Conservation (phyloP, 345 rosid species). For the Chamaenerion angustifolium region DNA sequence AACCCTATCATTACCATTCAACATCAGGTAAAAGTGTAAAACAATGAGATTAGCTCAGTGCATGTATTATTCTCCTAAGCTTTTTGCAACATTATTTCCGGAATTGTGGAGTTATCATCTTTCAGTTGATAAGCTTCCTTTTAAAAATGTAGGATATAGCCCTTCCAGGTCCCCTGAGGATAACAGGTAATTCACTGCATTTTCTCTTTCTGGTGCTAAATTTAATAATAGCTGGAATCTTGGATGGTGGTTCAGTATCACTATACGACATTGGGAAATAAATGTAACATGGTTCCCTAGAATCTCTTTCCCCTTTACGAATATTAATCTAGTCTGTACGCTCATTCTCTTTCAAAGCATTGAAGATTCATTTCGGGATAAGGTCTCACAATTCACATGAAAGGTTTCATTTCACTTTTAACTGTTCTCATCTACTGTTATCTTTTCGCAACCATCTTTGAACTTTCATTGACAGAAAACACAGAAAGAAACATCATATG, state of each 20-base stretch:
- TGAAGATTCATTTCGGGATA: no score
- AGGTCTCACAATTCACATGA: no score
- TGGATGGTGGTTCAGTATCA: no score
- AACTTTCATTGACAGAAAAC: slow-evolving; percentile 36
- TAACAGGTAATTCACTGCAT: slow-evolving; percentile 28
- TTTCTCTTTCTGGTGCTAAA: neutral
- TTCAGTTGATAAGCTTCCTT: neutral
- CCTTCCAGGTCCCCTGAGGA: slow-evolving; percentile 40
- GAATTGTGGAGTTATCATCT: neutral
- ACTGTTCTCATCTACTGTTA: neutral
- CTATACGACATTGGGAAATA: no score
- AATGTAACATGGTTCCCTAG: no score
- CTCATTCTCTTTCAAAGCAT: no score
- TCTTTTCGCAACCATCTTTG: neutral
- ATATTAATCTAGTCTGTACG: no score
- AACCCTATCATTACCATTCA: neutral
- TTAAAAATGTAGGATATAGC: slow-evolving; percentile 51
- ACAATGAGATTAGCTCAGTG: neutral
- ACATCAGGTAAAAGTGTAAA: neutral
- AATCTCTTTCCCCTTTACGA: no score
- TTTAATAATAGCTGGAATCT: no score
- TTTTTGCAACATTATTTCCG: neutral
- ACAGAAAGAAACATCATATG: slow-evolving; percentile 31
- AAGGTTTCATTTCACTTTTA: no score
- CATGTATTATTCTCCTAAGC: neutral